phyloP scores from a whole-genome alignment of 352 stramenopile species.

The Phytophthora tentaculata region DNA sequence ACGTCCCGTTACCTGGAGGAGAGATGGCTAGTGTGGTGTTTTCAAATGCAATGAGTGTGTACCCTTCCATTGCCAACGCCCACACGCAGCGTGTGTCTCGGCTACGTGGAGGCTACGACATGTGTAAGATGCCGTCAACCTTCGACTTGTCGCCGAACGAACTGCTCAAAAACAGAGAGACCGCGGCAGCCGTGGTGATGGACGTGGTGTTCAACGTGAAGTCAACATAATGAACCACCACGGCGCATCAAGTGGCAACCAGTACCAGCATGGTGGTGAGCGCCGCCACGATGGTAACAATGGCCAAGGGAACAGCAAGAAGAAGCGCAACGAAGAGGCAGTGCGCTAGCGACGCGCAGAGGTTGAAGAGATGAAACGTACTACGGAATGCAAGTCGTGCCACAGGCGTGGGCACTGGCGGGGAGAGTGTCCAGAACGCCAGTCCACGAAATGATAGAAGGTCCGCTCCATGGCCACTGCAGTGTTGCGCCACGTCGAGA shows the following conservation, averaged over 20 bases:
- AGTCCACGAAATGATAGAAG: background rate
- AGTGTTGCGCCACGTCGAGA: background rate
- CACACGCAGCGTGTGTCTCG: background rate
- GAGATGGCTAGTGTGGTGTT: background rate
- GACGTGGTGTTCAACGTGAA: background rate
- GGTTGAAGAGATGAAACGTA: background rate
- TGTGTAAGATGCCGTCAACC: background rate
- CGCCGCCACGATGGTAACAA: background rate
- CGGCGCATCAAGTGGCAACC: background rate
- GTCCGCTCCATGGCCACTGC: background rate
- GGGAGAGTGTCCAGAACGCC: background rate
- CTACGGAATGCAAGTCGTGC: background rate
- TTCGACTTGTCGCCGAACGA: background rate
- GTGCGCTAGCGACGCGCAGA: background rate
- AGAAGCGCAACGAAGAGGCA: background rate
- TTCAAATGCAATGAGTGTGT: background rate
- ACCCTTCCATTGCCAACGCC: background rate
- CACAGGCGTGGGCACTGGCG: background rate
- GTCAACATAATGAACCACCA: background rate
- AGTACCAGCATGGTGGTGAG: background rate
- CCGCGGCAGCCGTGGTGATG: background rate
- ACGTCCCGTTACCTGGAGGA: background rate
- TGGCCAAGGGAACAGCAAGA: background rate
- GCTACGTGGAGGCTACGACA: background rate
- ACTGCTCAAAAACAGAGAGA: background rate